These are phyloP conservation scores for Elaeagnus macrophylla DNA, from an alignment of 306 rosid genomes.

Conservation along the genomic window DNA sequence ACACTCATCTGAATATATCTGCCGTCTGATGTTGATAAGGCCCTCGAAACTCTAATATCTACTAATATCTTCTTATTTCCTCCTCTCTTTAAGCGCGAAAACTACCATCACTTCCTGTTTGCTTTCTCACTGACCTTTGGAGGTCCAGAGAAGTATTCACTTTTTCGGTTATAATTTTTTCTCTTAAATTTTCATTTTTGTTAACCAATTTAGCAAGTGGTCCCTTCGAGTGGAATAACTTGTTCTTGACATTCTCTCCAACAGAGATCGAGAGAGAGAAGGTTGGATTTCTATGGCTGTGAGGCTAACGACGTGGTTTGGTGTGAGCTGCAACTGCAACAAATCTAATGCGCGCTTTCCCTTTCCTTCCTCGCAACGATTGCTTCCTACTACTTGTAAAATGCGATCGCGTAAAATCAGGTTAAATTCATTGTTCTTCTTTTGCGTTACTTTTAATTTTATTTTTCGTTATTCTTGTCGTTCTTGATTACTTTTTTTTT, in stretches of 20 bases:
- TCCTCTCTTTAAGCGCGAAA: background rate
- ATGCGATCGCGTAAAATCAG: conserved; percentile 52
- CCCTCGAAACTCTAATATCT: background rate
- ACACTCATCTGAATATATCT: too few species aligned
- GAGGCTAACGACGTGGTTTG: conserved; percentile 52
- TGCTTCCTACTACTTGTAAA: conserved; percentile 45
- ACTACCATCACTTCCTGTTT: background rate
- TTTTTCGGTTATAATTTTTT: background rate
- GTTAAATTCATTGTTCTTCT: conserved; percentile 13
- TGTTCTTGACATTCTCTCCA: background rate
- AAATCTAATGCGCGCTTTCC: conserved; percentile 22
- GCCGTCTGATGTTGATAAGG: conserved; percentile 3
- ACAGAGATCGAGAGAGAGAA: conserved; percentile 4
- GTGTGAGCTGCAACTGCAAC: conserved; percentile 26
- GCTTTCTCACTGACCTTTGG: too few species aligned
- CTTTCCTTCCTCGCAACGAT: conserved; percentile 19
- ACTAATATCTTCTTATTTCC: background rate
- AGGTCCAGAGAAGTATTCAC: too few species aligned
- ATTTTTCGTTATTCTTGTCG: background rate
- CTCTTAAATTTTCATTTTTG: background rate
- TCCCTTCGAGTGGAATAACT: background rate
- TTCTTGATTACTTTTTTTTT: background rate
- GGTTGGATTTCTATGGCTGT: conserved; percentile 35
- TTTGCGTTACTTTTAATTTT: background rate
- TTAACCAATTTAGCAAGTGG: background rate